Evolutionary conservation across 352 stramenopile species (phyloP).

Genomic region (Nothophytophthora sp.): DNA sequence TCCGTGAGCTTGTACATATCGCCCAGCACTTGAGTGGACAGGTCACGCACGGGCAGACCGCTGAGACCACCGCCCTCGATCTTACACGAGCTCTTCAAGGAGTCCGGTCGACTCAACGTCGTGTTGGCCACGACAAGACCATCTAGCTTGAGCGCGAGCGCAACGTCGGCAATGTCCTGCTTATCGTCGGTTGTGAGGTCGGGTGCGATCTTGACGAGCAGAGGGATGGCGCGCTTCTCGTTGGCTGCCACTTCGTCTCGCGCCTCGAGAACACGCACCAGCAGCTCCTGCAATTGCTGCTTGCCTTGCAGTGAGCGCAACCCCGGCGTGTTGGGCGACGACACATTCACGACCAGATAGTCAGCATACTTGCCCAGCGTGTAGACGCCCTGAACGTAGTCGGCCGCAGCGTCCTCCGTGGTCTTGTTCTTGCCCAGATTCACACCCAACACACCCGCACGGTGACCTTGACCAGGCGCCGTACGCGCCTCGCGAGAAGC

Average conservation of each 20-base stretch:
- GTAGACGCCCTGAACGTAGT: constrained; percentile 93
- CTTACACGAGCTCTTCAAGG: constrained; percentile 74
- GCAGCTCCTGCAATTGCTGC: constrained; percentile 76
- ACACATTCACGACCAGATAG: constrained; percentile 99
- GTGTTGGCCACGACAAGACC: constrained; percentile 99
- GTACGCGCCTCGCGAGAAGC: constrained; percentile 28
- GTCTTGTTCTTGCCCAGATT: constrained; percentile 99
- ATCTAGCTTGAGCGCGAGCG: constrained; percentile 89
- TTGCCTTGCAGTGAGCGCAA: constrained; percentile 83
- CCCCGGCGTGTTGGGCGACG: constrained; percentile 95
- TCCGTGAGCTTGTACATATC: constrained; percentile 96
- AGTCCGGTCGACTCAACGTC: constrained; percentile 89
- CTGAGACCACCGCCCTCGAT: constrained; percentile 94
- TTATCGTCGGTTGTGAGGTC: constrained; percentile 96
- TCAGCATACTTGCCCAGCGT: constrained; percentile 94
- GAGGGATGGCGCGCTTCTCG: constrained; percentile 74
- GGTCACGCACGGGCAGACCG: constrained; percentile 92
- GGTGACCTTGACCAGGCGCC: constrained; percentile 31
- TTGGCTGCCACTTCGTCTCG: constrained; percentile 59
- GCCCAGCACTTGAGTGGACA: constrained; percentile 93
- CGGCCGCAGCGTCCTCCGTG: constrained; percentile 68
- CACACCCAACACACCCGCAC: constrained; percentile 90
- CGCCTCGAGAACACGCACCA: constrained; percentile 68
- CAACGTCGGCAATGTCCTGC: constrained; percentile 93
- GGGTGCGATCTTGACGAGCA: constrained; percentile 98